Percentiles rank a stretch among this genome's conserved stretches.
phyloP scores from a whole-genome alignment of 2,329 filamentous ascomycete species.

The Fusarium poae region DNA sequence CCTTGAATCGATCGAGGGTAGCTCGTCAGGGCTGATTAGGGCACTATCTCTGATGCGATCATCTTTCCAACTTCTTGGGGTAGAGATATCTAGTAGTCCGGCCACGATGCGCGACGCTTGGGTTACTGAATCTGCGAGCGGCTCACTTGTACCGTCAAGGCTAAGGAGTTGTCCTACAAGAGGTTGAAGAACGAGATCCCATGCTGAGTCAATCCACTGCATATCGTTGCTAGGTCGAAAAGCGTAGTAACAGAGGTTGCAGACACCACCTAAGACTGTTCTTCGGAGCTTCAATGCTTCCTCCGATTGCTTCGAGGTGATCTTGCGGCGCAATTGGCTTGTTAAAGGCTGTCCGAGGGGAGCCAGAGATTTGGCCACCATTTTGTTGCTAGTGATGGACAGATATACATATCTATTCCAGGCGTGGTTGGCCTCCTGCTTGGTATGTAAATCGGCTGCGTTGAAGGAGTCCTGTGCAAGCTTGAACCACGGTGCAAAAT shows the following conservation, averaged over 20 bases:
- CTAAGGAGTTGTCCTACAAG: conserved; percentile 71
- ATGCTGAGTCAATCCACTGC: conserved; percentile 78
- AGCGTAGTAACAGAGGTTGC: conserved; percentile 85
- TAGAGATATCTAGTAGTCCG: conserved; percentile 73
- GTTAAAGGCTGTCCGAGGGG: conserved; percentile 75
- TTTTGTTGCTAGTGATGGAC: conserved; percentile 73
- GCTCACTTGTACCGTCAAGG: conserved; percentile 53
- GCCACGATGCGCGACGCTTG: conserved; percentile 77
- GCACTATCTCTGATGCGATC: conserved; percentile 74
- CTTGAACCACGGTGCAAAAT: conserved; percentile 79
- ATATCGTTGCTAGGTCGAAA: conserved; percentile 77
- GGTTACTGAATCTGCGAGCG: conserved; percentile 64
- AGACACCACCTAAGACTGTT: conserved; percentile 76
- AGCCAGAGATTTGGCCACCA: conserved; percentile 55
- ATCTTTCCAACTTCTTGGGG: conserved; percentile 77
- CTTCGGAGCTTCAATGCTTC: conserved; percentile 64
- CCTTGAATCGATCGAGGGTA: conserved; percentile 86
- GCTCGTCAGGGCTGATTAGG: conserved; percentile 74
- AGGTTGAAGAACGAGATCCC: conserved; percentile 79
- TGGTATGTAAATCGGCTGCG: conserved; percentile 76
- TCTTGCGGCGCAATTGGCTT: conserved; percentile 76
- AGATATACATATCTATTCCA: conserved; percentile 89
- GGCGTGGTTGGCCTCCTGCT: conserved; percentile 81
- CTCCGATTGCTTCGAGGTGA: conserved; percentile 67
- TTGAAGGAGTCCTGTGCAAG: conserved; percentile 90